These are phyloP conservation scores for Chlorophyllum brunneum DNA, from an alignment of 768 basidiomycete genomes.

Conservation along the genomic window DNA sequence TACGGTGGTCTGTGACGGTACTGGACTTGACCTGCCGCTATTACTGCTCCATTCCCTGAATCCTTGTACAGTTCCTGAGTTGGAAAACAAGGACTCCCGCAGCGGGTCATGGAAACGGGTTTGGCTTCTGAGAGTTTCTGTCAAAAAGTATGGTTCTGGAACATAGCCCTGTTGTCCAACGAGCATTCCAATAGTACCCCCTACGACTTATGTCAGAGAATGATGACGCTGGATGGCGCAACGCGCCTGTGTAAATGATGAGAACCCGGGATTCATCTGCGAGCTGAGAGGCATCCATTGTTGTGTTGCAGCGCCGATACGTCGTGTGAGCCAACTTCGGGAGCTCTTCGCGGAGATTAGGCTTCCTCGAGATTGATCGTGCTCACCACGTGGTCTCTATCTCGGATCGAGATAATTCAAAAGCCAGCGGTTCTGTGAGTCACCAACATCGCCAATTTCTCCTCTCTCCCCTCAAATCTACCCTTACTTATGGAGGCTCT, in stretches of 20 bases:
- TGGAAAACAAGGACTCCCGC: constrained; percentile 82
- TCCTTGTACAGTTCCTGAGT: constrained; percentile 72
- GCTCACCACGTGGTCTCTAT: background rate
- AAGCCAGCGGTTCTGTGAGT: constrained; percentile 17
- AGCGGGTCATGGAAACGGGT: constrained; percentile 89
- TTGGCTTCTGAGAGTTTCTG: constrained; percentile 78
- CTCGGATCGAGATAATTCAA: constrained; percentile 13
- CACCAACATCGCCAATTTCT: constrained; percentile 15
- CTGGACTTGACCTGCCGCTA: constrained; percentile 52
- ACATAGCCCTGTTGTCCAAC: constrained; percentile 73
- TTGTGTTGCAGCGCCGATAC: background rate
- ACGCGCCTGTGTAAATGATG: constrained; percentile 73
- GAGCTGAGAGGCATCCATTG: constrained; percentile 47
- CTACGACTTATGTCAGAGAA: constrained; percentile 19
- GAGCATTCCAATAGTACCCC: constrained; percentile 89
- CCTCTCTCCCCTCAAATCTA: constrained; percentile 11
- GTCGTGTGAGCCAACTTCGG: constrained; percentile 1
- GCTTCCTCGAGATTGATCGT: background rate
- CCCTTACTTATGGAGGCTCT: constrained; percentile 59
- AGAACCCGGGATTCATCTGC: constrained; percentile 78
- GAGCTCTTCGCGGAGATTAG: constrained; percentile 2
- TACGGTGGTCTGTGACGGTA: constrained; percentile 21
- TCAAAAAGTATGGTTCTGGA: constrained; percentile 85
- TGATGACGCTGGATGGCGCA: background rate
- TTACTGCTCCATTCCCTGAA: constrained; percentile 74